Conservation (phyloP, 305 asterid species). For the Fraxinus sp. region DNA sequence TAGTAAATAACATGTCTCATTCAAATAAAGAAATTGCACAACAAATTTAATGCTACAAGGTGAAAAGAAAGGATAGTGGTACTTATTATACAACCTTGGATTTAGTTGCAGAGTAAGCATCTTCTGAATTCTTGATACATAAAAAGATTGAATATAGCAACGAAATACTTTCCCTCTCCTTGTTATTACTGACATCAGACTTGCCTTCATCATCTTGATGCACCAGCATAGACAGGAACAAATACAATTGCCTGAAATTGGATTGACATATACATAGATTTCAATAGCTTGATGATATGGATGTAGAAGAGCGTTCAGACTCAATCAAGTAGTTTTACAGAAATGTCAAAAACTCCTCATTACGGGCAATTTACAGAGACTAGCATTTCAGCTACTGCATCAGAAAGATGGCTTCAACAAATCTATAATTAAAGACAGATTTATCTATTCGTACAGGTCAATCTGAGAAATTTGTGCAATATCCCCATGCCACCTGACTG, state of each 20-base stretch:
- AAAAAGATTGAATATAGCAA: conserved; percentile 57
- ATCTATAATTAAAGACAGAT: conserved; percentile 19
- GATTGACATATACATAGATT: conserved; percentile 17
- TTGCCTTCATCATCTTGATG: conserved; percentile 76
- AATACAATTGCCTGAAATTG: conserved; percentile 68
- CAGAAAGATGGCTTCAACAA: conserved; percentile 9
- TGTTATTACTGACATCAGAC: conserved; percentile 55
- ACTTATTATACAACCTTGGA: conserved; percentile 64
- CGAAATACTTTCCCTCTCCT: conserved; percentile 68
- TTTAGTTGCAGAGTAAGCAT: conserved; percentile 62
- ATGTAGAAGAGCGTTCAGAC: conserved; percentile 12
- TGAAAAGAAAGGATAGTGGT: conserved; percentile 19
- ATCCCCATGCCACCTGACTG: conserved; percentile 5
- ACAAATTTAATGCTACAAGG: not conserved
- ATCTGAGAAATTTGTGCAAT: conserved; percentile 14
- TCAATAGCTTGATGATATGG: not conserved
- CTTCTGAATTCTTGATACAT: conserved; percentile 75
- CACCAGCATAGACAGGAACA: conserved; percentile 87
- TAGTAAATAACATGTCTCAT: conserved; percentile 18
- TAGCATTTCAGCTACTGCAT: conserved; percentile 2
- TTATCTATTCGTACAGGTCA: conserved; percentile 9
- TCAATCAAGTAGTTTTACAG: conserved; percentile 17
- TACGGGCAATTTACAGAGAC: conserved; percentile 14
- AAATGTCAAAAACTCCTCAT: conserved; percentile 6
- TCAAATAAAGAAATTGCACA: conserved; percentile 10